Percentiles rank a stretch among this genome's conserved stretches.
Conservation (phyloP, 495 filamentous ascomycete species). For the Lineolata rhizophorae region DNA sequence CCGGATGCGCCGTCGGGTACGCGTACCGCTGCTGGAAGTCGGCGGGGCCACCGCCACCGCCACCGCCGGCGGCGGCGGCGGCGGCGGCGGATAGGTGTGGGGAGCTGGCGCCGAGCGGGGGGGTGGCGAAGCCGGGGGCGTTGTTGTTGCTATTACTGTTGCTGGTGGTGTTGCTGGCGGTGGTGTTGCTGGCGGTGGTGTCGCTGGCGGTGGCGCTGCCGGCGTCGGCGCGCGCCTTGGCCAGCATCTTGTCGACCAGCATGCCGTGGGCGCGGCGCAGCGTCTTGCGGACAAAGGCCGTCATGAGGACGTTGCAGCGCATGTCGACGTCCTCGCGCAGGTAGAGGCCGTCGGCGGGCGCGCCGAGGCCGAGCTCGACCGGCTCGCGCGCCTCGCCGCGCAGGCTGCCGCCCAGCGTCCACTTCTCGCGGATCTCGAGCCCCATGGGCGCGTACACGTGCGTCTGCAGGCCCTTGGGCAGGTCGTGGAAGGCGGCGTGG, state of each 20-base stretch:
- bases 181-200: too few species aligned
- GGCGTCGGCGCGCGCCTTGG: too few species aligned
- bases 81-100: too few species aligned
- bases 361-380: slow-evolving; percentile 35
- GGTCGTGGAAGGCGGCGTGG: slow-evolving; percentile 51
- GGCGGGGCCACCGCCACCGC: too few species aligned
- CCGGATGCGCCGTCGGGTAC: too few species aligned
- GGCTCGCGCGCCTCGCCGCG: slow-evolving; percentile 38
- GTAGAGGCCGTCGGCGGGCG: slow-evolving; percentile 43
- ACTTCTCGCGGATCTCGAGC: slow-evolving; percentile 47
- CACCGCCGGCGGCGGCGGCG: too few species aligned
- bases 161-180: too few species aligned
- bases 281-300: slow-evolving; percentile 50
- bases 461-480: slow-evolving; percentile 45
- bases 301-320: slow-evolving; percentile 50
- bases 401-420: slow-evolving; percentile 37
- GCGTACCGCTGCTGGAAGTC: too few species aligned
- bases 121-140: too few species aligned
- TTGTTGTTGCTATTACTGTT: too few species aligned
- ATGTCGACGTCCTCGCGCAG: slow-evolving; percentile 59
- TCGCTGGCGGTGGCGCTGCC: too few species aligned
- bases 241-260: slow-evolving; percentile 41
- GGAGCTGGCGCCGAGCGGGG: too few species aligned
- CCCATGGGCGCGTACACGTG: slow-evolving; percentile 51
- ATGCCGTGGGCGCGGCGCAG: slow-evolving; percentile 45